Base-by-base conservation (phyloP, 495 filamentous ascomycete genomes). In the Glutinoglossum americanum region DNA sequence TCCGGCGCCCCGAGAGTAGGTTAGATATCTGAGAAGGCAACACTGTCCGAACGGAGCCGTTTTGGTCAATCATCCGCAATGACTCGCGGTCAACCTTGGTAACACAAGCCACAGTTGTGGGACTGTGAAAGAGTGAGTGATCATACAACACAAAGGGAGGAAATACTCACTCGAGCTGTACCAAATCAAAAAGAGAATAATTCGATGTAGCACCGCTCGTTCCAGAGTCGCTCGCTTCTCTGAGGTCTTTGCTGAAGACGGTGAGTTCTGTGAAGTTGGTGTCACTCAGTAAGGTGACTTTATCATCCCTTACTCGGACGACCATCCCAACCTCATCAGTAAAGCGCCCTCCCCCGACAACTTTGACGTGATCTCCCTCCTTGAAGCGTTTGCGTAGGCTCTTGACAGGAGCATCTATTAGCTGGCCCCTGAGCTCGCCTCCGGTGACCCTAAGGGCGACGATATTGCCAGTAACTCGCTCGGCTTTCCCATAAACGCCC, bases 291-390 rank as follows among this genome's bases (percentile, higher is more conserved):
- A 99, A 70, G 1, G 93, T 97, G 49, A 99, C 89, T 23, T 82
- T 80, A 66, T 97, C 93, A 30, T 89, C 84, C 59, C 79, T 81
- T 60, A 95, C 92, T 66, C 86, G 83, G 48, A 95, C 86, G 13
- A 99, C 89, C 84, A 96, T 94, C 64, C 93, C 93, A 51, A 94
- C 80, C 69, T 96, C 93, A 62, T 97, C 92, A 57, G 82, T 77
- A 66, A 84, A 97, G 56, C 87, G 82, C 68, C 89, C 95, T 33
- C 89, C 90, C 45, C 92, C 89, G 64, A 96, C 94, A 60, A 96
- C 90, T 69, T 96, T 97, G 72, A 97, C 93, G 66, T 99, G 93
- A 65, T 99, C 92, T 72, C 93, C 93, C 59, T 86, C 79, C 58
- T 74, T 80, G 78, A 99, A 99, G 33, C 82, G 77, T 70, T 99